phyloP scores from a whole-genome alignment of 2,329 filamentous ascomycete species.

The Colletotrichum cereale region DNA sequence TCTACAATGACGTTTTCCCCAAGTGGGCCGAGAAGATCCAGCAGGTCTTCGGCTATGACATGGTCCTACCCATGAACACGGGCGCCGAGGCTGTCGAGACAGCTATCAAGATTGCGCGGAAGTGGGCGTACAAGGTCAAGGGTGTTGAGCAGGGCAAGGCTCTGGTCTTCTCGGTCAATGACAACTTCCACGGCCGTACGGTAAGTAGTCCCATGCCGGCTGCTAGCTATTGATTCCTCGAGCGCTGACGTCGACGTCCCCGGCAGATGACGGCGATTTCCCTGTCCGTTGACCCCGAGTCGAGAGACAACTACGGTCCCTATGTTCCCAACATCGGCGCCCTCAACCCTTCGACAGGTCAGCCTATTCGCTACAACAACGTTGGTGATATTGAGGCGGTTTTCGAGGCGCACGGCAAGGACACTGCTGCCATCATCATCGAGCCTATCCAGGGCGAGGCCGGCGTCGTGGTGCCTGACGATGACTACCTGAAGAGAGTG shows the following conservation, averaged over 20 bases:
- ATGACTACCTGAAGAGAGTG: conserved; percentile 85
- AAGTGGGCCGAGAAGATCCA: conserved; percentile 95
- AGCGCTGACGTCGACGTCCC: conserved; percentile 38
- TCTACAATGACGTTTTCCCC: conserved; percentile 98
- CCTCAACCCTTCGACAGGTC: conserved; percentile 77
- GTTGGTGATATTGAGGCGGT: conserved; percentile 83
- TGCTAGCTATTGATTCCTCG: neutral
- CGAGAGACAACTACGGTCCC: conserved; percentile 95
- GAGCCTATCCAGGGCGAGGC: conserved; percentile 99
- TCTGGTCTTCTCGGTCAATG: conserved; percentile 83
- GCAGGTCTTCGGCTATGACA: conserved; percentile 91
- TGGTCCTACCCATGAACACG: conserved; percentile 98
- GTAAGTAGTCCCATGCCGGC: conserved; percentile 63
- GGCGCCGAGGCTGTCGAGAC: conserved; percentile 97
- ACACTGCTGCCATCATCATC: conserved; percentile 92
- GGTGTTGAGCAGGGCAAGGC: conserved; percentile 87
- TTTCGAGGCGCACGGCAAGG: conserved; percentile 83
- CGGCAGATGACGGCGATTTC: conserved; percentile 86
- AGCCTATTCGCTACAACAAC: conserved; percentile 88
- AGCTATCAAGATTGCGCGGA: conserved; percentile 93
- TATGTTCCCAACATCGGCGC: conserved; percentile 92
- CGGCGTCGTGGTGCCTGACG: conserved; percentile 93
- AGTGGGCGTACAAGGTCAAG: conserved; percentile 99
- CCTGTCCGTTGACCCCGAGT: conserved; percentile 95
- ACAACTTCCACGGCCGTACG: conserved; percentile 97